Percentiles rank a stretch among this genome's conserved stretches.
Evolutionary conservation across 768 basidiomycete species (phyloP).

Genomic region (Amylocystis lapponica): DNA sequence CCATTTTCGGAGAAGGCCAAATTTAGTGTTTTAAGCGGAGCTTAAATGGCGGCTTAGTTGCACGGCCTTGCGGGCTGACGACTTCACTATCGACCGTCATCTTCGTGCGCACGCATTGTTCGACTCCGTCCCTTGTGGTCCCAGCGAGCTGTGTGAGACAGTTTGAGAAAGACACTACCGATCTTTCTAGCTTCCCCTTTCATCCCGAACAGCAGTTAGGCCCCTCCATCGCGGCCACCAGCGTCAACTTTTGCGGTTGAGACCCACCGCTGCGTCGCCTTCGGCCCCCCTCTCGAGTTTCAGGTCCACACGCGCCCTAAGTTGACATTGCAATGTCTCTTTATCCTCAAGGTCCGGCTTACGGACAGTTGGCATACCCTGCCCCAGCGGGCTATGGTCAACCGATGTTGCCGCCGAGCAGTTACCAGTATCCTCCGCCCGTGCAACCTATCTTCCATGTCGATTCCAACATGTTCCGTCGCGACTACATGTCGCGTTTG

Average conservation of each 20-base stretch:
- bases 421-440: constrained; percentile 41
- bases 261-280: constrained; percentile 11
- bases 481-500: constrained; percentile 71
- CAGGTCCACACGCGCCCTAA: constrained; percentile 8
- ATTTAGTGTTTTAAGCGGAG: constrained; percentile 28
- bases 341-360: constrained; percentile 51
- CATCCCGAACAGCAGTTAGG: background rate
- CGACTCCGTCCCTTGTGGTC: constrained; percentile 9
- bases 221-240: constrained; percentile 1
- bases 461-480: constrained; percentile 70
- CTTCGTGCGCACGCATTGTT: constrained; percentile 22
- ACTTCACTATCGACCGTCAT: constrained; percentile 43
- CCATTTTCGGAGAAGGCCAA: constrained; percentile 1
- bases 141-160: constrained; percentile 22
- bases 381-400: constrained; percentile 37
- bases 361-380: constrained; percentile 50
- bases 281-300: background rate
- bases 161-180: constrained; percentile 11
- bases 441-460: constrained; percentile 42
- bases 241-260: constrained; percentile 3
- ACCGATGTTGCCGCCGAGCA: constrained; percentile 19
- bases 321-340: constrained; percentile 20
- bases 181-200: constrained; percentile 7
- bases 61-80: constrained; percentile 19
- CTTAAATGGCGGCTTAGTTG: constrained; percentile 20